These are phyloP conservation scores for Alternaria brassicae DNA, from an alignment of 2,329 filamentous ascomycete genomes.

Conservation along the genomic window DNA sequence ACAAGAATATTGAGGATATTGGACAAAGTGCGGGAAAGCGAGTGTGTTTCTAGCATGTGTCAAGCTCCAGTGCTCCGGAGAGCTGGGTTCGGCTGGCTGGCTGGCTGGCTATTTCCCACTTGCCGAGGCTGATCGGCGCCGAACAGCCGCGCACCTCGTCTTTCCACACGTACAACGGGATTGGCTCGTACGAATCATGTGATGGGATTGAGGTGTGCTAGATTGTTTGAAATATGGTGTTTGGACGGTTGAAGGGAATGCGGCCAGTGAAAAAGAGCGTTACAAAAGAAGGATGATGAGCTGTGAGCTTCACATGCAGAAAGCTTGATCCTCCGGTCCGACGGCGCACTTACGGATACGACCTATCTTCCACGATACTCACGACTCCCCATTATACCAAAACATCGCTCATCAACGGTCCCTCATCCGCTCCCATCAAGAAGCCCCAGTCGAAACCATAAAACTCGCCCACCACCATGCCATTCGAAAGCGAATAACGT, in stretches of 20 bases:
- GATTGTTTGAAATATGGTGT: neutral
- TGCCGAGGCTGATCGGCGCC: slow-evolving; percentile 33
- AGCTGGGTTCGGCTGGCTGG: slow-evolving; percentile 30
- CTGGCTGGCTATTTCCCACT: slow-evolving; percentile 3
- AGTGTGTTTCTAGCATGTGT: slow-evolving; percentile 33
- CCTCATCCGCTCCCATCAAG: too few relatives aligned
- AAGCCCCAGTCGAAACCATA: too few relatives aligned
- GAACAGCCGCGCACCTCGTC: slow-evolving; percentile 11
- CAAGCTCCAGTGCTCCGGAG: slow-evolving; percentile 38
- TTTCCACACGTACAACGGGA: neutral
- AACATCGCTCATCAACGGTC: too few relatives aligned
- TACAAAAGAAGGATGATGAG: too few relatives aligned
- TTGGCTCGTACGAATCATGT: neutral
- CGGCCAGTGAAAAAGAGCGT: too few relatives aligned
- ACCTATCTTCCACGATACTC: too few relatives aligned
- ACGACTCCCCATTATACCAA: too few relatives aligned
- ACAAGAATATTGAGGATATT: slow-evolving; percentile 9
- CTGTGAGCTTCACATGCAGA: neutral
- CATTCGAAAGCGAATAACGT: too few relatives aligned
- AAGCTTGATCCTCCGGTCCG: neutral
- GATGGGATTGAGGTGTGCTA: neutral
- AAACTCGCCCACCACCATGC: too few relatives aligned
- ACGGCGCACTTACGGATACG: too few relatives aligned
- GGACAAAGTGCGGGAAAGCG: slow-evolving; percentile 19
- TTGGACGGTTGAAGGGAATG: neutral